Evolutionary conservation across 2,329 filamentous ascomycete genomes (phyloP), one percentile per base, ranked within the genome.

Genomic region (Botrytis galanthina): DNA sequence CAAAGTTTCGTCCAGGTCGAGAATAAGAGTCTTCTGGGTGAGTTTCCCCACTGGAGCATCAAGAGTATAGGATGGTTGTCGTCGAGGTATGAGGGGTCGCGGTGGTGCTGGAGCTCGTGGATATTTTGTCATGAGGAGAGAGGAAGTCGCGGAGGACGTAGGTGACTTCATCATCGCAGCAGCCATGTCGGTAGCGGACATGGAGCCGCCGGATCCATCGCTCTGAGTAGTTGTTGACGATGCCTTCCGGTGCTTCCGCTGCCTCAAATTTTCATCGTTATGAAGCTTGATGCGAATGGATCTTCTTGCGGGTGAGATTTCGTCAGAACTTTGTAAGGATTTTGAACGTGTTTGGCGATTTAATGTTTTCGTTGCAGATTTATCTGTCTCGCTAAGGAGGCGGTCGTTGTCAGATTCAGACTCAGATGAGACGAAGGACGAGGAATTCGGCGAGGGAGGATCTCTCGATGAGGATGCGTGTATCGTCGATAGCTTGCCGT

Each of bases 1-100:
- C 77, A 99, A 85, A 0, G 96, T 99, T 83, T 99, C 96, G 83
- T 99, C 96, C 29, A 99, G 89, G 82, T 99, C 96, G 70, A 99
- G 87, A 76, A 99, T 95, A 74, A 99, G 84, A 0, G 96, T 99
- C 86, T 99, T 99, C 80, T 96, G 92, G 75, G 91, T 90, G 63
- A 89, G 85, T 68, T 83, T 83, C 63, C 84, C 82, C 77, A 82
- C 78, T 73, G 87, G 81, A 75, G 88, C 84, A 73, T 88, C 86
- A 42, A 88, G 81, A 73, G 91, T 89, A 81, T 97, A 98, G 0
- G 95, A 98, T 32, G 95, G 94, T 80, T 97, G 93, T 72, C 95
- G 91, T 75, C 91, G 90, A 42, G 96, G 96, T 72, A 99, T 93
- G 69, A 99, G 86, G 6, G 96, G 96, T 75, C 95, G 89, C 63